These are phyloP conservation scores for Thalassiosira mediterranea DNA, from an alignment of 352 stramenopile genomes.

Conservation along the genomic window DNA sequence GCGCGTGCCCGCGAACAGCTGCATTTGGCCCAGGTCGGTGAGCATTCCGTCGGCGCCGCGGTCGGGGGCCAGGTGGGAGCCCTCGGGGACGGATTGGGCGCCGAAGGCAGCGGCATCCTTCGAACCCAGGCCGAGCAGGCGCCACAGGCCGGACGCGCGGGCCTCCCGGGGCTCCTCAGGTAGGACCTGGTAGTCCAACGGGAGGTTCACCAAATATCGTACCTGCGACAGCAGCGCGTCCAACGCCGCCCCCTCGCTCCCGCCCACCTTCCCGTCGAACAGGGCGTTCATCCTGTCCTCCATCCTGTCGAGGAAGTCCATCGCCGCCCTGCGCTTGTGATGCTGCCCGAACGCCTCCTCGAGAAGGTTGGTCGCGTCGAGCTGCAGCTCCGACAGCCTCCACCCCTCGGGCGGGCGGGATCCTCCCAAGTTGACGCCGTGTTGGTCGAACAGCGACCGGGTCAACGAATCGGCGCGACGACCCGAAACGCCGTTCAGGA, in stretches of 20 bases:
- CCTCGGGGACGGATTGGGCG: neutral
- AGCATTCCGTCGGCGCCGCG: slow-evolving; percentile 49
- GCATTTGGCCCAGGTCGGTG: slow-evolving; percentile 53
- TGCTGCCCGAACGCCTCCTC: slow-evolving; percentile 81
- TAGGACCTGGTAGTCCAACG: slow-evolving; percentile 59
- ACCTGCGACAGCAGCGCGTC: slow-evolving; percentile 50
- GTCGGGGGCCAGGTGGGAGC: slow-evolving; percentile 9
- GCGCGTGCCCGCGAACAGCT: slow-evolving; percentile 50
- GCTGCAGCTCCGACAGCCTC: slow-evolving; percentile 60
- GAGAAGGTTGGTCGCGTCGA: slow-evolving; percentile 72
- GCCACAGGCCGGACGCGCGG: slow-evolving; percentile 1
- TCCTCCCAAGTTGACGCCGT: slow-evolving; percentile 59
- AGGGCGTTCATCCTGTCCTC: slow-evolving; percentile 56
- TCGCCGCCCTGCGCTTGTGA: slow-evolving; percentile 55
- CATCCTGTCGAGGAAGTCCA: slow-evolving; percentile 66
- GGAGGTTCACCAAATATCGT: slow-evolving; percentile 68
- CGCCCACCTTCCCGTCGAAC: slow-evolving; percentile 50
- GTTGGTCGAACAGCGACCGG: slow-evolving; percentile 43
- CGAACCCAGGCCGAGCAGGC: slow-evolving; percentile 24
- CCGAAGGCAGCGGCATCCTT: neutral
- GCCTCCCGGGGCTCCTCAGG: slow-evolving; percentile 10
- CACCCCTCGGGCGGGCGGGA: slow-evolving; percentile 55
- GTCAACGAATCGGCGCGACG: slow-evolving; percentile 26
- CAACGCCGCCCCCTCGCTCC: slow-evolving; percentile 62
- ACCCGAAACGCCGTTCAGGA: slow-evolving; percentile 63